Evolutionary conservation across 2,329 filamentous ascomycete genomes (phyloP), one percentile per base, ranked within the genome.

Genomic region (Sphaerostilbella broomeana): DNA sequence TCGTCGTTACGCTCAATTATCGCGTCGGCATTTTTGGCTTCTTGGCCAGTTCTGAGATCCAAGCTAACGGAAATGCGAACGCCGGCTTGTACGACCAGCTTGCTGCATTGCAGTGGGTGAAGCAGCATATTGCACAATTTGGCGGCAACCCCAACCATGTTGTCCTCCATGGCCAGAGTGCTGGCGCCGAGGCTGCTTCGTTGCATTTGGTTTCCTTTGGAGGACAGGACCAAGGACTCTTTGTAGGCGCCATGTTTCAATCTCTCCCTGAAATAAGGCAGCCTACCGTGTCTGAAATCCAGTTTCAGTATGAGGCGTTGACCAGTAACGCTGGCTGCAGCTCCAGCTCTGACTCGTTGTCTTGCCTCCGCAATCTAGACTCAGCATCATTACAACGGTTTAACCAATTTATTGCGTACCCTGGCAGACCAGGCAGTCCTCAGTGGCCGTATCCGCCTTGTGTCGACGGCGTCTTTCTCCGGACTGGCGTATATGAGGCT

Each of bases 131-230:
- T 31, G 10, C 24, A 20, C 39, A 44, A 15, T 50, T 50, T 25
- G 47, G 47, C 3, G 47, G 47, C n/a, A 42, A 50, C 18, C 35
- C 40, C 9, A 52, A 66, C 1, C 81, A 83, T 48, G 79, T 87
- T 7, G 76, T 81, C 0, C 61, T 86, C 1, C 80, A 77, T 12
- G 84, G 84, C 7, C 75, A 72, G 45, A 83, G 78, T 35, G 82
- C 83, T 2, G 84, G 84, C 4, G 83, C 71, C 4, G 76, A 70
- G 1, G 78, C 78, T 3, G 68, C 86, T 15, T 72, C 68, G 19
- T 64, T 84, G 24, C 77, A 85, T 16, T 66, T 86, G 27, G 74
- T 66, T 1, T 72, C 73, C 0, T 72, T 72, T 38, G 68, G 67
- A 2, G 74, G 72, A 11, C 56, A 60, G 5, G 58, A 73, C 38